phyloP scores from a whole-genome alignment of 306 rosid genomes.

The Vachellia pachyceras region DNA sequence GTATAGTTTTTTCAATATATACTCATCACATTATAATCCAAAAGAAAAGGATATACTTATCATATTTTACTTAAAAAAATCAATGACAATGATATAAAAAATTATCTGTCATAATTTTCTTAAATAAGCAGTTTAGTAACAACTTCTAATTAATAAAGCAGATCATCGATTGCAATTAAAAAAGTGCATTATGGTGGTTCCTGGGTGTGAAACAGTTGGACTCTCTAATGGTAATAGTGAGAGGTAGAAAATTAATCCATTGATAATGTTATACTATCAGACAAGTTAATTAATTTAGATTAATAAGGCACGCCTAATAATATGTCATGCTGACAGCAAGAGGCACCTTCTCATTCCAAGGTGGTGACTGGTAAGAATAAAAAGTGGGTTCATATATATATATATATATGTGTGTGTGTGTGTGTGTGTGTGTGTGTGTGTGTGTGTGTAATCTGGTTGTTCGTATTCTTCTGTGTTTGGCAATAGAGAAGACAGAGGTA shows the following conservation, averaged over 20 bases:
- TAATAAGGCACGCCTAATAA: not conserved
- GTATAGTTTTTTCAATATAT: not conserved
- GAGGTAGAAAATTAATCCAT: not conserved
- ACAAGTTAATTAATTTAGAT: not conserved
- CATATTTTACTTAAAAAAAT: not conserved
- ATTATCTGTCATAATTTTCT: not conserved
- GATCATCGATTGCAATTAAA: not conserved
- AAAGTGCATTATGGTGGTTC: constrained; percentile 17
- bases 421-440: no score
- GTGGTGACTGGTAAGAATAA: not conserved
- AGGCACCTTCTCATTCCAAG: constrained; percentile 1
- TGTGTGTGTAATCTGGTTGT: not conserved
- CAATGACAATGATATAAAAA: not conserved
- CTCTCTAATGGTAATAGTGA: not conserved
- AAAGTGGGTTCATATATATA: no score
- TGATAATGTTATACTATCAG: not conserved
- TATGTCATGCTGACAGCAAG: constrained; percentile 9
- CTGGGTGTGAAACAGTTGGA: constrained; percentile 8
- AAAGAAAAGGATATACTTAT: not conserved
- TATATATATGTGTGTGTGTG: no score
- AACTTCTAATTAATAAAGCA: not conserved
- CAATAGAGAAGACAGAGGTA: constrained; percentile 2
- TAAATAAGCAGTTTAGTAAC: not conserved
- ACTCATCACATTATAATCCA: not conserved
- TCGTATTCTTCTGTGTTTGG: constrained; percentile 28